A percentile compares a stretch with the other conserved stretches of the same genome.
Conservation (phyloP, 352 stramenopile species). For the Pythium insidiosum region DNA sequence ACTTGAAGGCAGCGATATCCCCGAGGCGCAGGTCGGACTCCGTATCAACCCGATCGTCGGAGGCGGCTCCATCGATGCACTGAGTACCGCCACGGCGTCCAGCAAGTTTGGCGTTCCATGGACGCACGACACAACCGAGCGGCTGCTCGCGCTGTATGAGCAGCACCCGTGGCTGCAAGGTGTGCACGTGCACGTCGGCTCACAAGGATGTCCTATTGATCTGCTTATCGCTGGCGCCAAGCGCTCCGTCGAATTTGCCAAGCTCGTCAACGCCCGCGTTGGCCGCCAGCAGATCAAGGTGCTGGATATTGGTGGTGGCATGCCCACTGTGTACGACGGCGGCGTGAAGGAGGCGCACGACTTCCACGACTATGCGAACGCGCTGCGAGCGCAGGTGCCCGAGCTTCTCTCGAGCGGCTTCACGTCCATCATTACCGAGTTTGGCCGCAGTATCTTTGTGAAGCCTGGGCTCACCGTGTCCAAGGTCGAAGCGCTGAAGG, state of each 20-base stretch:
- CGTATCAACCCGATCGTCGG: constrained; percentile 90
- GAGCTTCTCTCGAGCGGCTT: constrained; percentile 80
- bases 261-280: constrained; percentile 58
- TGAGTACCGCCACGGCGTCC: constrained; percentile 80
- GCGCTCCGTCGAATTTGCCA: constrained; percentile 65
- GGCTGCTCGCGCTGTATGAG: constrained; percentile 45
- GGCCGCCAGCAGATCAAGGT: constrained; percentile 56
- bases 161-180: constrained; percentile 80
- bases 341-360: constrained; percentile 53
- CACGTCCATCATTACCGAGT: constrained; percentile 88
- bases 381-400: constrained; percentile 54
- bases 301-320: constrained; percentile 89
- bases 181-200: constrained; percentile 87
- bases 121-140: constrained; percentile 36
- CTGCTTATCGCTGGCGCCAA: constrained; percentile 75
- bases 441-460: constrained; percentile 80
- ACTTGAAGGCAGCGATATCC: constrained; percentile 21
- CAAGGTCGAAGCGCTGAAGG: constrained; percentile 86
- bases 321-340: constrained; percentile 85
- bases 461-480: constrained; percentile 85
- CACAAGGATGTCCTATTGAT: constrained; percentile 78
- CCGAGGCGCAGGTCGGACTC: constrained; percentile 65
- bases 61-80: constrained; percentile 73
- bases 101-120: constrained; percentile 90
- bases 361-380: constrained; percentile 76